Conservation (phyloP, 805 yeast species). For the Yarrowia hollandica region DNA sequence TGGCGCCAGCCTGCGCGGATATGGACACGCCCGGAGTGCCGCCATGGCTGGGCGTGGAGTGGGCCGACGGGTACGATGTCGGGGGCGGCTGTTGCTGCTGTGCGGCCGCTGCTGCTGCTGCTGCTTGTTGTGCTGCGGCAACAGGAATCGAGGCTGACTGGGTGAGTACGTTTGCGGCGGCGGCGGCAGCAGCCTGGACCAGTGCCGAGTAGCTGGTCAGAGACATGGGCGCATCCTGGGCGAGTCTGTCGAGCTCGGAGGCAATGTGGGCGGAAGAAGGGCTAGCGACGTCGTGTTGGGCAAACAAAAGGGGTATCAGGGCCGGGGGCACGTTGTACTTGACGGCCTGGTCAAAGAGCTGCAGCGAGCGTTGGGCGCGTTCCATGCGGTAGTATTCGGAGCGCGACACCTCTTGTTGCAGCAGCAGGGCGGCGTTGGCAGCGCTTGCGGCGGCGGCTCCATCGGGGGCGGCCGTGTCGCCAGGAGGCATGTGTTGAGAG, state of each 20-base stretch:
- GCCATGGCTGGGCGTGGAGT: conserved; percentile 13
- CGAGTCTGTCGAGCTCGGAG: conserved; percentile 31
- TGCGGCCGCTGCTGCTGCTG: not conserved
- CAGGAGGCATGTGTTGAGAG: not conserved
- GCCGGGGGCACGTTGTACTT: conserved; percentile 63
- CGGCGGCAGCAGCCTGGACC: conserved; percentile 15
- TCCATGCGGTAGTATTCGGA: conserved; percentile 76
- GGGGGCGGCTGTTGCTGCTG: conserved; percentile 13
- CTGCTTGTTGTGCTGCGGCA: not conserved
- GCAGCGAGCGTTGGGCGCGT: conserved; percentile 56
- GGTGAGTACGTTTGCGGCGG: conserved; percentile 22
- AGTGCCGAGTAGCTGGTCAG: conserved; percentile 11
- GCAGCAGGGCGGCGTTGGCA: conserved; percentile 43
- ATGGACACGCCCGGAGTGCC: conserved; percentile 14
- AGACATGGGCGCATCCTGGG: conserved; percentile 14
- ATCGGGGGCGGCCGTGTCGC: not conserved
- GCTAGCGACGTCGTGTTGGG: conserved; percentile 40
- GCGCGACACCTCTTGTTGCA: conserved; percentile 78
- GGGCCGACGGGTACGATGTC: conserved; percentile 7
- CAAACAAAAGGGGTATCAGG: conserved; percentile 61
- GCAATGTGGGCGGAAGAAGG: conserved; percentile 39
- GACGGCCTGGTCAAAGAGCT: conserved; percentile 61
- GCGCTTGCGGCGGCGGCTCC: too few relatives aligned
- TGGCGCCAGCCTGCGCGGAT: conserved; percentile 31
- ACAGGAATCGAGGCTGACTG: conserved; percentile 10